Percentiles rank a stretch among this genome's conserved stretches.
phyloP scores from a whole-genome alignment of 148 eudicot genomes.

The Vaccinium macrocarpon region DNA sequence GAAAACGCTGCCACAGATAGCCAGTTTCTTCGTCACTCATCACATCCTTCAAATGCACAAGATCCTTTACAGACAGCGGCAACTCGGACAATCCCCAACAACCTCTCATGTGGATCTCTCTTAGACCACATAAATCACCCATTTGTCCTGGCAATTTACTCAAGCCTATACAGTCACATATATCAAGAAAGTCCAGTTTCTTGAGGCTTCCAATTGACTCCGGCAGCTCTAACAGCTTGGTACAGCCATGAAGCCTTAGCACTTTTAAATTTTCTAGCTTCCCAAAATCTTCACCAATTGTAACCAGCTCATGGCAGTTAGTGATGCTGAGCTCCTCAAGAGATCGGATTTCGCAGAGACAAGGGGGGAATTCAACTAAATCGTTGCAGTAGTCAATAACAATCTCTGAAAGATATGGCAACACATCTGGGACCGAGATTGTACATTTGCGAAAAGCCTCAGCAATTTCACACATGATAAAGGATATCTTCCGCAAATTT shows the following conservation, averaged over 20 bases:
- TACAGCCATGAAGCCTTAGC: slow-evolving; percentile 20
- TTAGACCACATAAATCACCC: slow-evolving; percentile 20
- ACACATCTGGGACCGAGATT: not conserved
- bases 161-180: slow-evolving; percentile 18
- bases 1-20: slow-evolving; percentile 13
- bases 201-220: slow-evolving; percentile 22
- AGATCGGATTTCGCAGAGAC: slow-evolving; percentile 11
- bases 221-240: slow-evolving; percentile 14
- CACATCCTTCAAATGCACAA: slow-evolving; percentile 9
- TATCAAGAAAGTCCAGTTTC: slow-evolving; percentile 19
- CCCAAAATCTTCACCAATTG: slow-evolving; percentile 21
- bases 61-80: slow-evolving; percentile 21
- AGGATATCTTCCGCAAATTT: slow-evolving; percentile 33
- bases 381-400: slow-evolving; percentile 28
- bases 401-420: slow-evolving; percentile 27
- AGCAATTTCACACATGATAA: slow-evolving; percentile 27
- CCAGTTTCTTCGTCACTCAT: slow-evolving; percentile 22
- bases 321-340: slow-evolving; percentile 26
- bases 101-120: slow-evolving; percentile 22
- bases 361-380: slow-evolving; percentile 22
- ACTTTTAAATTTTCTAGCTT: slow-evolving; percentile 19
- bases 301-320: slow-evolving; percentile 24
- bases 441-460: slow-evolving; percentile 16
- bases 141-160: slow-evolving; percentile 19
- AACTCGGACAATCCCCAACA: slow-evolving; percentile 16